Percentiles rank a stretch among this genome's conserved stretches.
These are phyloP conservation scores for Boletus sp. DNA, from an alignment of 768 basidiomycete genomes.

Conservation along the genomic window DNA sequence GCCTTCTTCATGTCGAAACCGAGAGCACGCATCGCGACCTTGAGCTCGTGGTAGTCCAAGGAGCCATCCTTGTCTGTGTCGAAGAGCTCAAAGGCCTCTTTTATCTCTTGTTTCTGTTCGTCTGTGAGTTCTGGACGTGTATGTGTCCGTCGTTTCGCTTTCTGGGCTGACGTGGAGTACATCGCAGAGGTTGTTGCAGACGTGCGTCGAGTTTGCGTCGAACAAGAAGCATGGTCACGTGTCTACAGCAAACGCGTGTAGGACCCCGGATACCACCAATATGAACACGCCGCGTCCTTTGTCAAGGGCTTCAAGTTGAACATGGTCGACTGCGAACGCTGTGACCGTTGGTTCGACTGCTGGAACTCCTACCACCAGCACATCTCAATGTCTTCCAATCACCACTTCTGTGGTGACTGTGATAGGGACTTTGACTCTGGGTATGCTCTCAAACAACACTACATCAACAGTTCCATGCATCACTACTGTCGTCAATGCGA, in stretches of 20 bases:
- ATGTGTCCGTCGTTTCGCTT: constrained; percentile 73
- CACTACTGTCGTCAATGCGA: constrained; percentile 54
- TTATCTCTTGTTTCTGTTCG: constrained; percentile 93
- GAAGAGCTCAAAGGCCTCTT: constrained; percentile 98
- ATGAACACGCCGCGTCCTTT: not conserved
- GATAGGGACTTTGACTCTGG: constrained; percentile 42
- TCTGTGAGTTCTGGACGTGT: constrained; percentile 81
- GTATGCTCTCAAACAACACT: constrained; percentile 48
- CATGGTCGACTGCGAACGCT: constrained; percentile 34
- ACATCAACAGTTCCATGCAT: constrained; percentile 47
- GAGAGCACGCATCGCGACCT: constrained; percentile 96
- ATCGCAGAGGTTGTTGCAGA: constrained; percentile 20
- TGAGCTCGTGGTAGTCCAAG: constrained; percentile 97
- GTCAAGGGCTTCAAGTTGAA: not conserved
- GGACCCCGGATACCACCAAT: constrained; percentile 23
- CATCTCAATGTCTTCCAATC: constrained; percentile 33
- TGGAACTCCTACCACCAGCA: constrained; percentile 37
- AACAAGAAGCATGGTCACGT: constrained; percentile 24
- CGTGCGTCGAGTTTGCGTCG: not conserved
- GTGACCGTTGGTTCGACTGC: constrained; percentile 37
- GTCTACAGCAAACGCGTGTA: constrained; percentile 25
- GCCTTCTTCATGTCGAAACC: constrained; percentile 99
- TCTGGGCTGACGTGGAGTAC: constrained; percentile 66
- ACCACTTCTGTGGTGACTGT: constrained; percentile 49
- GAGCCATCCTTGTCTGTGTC: constrained; percentile 98